Percentiles rank a stretch among this genome's conserved stretches.
Conservation (phyloP, 805 yeast genomes). For the Barnettozyma sucrosica region DNA sequence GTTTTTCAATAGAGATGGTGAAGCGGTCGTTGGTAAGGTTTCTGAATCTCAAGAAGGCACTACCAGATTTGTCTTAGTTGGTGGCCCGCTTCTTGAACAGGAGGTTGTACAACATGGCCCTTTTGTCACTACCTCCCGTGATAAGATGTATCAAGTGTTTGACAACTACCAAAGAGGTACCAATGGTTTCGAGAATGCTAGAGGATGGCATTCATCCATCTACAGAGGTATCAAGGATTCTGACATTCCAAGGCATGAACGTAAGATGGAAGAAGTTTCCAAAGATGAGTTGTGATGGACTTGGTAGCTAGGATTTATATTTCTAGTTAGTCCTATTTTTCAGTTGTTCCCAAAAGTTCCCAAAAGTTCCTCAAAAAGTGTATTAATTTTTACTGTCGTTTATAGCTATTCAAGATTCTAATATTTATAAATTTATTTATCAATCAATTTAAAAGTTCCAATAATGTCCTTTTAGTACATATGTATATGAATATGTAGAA, state of each 20-base stretch:
- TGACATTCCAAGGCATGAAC: conserved; percentile 15
- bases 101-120: conserved; percentile 85
- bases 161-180: conserved; percentile 61
- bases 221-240: conserved; percentile 31
- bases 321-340: no score
- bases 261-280: conserved; percentile 2
- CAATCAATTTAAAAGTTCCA: no score
- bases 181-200: conserved; percentile 67
- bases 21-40: conserved; percentile 45
- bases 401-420: no score
- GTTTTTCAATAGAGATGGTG: no score
- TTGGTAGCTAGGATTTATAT: no score
- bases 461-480: no score
- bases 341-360: not conserved
- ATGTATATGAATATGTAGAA: no score
- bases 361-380: not conserved
- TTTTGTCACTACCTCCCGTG: conserved; percentile 70
- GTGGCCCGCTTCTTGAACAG: conserved; percentile 71
- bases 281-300: conserved; percentile 14
- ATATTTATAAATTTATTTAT: no score
- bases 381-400: no score
- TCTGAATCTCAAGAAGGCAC: conserved; percentile 37
- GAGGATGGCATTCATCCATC: conserved; percentile 46
- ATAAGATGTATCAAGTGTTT: conserved; percentile 63
- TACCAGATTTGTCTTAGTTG: conserved; percentile 66